These are phyloP conservation scores for Globisporangium heterothallicum DNA, from an alignment of 352 stramenopile genomes.

Conservation along the genomic window DNA sequence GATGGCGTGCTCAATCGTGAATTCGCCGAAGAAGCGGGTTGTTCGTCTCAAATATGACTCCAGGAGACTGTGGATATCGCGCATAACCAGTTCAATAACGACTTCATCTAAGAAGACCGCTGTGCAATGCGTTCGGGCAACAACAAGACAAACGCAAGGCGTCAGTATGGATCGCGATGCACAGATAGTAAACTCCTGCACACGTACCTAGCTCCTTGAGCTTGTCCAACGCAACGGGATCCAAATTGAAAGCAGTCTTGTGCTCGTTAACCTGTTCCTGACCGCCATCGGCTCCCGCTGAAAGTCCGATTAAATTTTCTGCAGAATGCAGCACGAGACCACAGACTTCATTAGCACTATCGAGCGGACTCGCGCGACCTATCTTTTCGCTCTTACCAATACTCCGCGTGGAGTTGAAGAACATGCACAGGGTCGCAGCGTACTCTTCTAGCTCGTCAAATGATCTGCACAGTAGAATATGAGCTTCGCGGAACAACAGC, in stretches of 20 bases:
- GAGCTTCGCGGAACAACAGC: constrained; percentile 1
- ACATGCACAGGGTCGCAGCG: constrained; percentile 55
- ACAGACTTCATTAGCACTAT: neutral
- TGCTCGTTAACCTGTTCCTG: constrained; percentile 54
- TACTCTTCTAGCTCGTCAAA: constrained; percentile 70
- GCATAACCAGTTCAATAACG: constrained; percentile 72
- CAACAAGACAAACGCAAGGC: neutral
- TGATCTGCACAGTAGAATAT: constrained; percentile 18
- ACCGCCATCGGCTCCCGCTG: constrained; percentile 38
- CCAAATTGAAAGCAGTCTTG: constrained; percentile 18
- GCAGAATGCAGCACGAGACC: neutral
- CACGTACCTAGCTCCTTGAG: constrained; percentile 49
- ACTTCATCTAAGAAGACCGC: constrained; percentile 76
- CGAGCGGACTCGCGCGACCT: neutral
- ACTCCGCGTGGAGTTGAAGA: constrained; percentile 68
- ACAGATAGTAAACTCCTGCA: neutral
- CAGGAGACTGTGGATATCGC: constrained; percentile 63
- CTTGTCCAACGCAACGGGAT: constrained; percentile 27
- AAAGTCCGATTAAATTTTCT: constrained; percentile 59
- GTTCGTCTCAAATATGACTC: constrained; percentile 55
- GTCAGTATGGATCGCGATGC: neutral
- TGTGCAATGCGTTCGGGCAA: constrained; percentile 12
- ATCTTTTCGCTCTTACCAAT: constrained; percentile 33
- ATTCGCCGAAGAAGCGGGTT: constrained; percentile 57
- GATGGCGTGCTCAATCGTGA: constrained; percentile 44